Base-by-base conservation (phyloP, 2,329 filamentous ascomycete species). In the Stagonosporopsis chrysanthemi region DNA sequence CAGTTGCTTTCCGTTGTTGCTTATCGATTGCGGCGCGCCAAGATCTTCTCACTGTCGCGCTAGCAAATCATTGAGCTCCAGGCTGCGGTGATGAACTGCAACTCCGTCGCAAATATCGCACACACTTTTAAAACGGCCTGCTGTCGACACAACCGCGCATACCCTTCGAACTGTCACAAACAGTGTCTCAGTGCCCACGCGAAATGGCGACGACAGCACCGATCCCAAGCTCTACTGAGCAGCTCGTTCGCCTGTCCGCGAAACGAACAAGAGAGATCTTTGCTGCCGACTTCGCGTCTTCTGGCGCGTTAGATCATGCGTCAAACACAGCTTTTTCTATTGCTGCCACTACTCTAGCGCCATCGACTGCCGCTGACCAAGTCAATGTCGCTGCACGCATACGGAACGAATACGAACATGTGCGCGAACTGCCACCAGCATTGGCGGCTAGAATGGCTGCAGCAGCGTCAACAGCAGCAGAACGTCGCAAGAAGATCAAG, bases 371-470 rank as follows among this genome's bases (percentile, higher is more conserved):
- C 46, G 77, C 80, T 41, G 78, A 82, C 56, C 75, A 76, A 60
- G 74, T 80, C 42, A 78, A 80, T 47, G 78, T 88, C 41, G 78
- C 83, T 28, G 77, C 83, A 51, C 85, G 88, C 44, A 86, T 90
- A 71, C 82, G 83, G 50, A 82, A 81, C 70, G 92, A 97, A 79
- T 97, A 97, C 77, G 85, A 88, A 66, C 82, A 88, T 70, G 88
- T 95, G 22, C 86, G 87, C 72, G 88, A 90, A 61, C 83, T 97
- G 3, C 93, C 93, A 6, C 86, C 89, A 22, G 86, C 86, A 1
- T 83, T 97, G 19, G 90, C 90, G 33, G 88, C 90, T 22, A 95
- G 93, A 74, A 89, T 93, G 75, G 88, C 90, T 14, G 85, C 82
- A 67, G 83, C 85, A 35, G 78, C 80, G 24, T 77, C 82, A 2